Evolutionary conservation across 2,329 filamentous ascomycete species (phyloP), one percentile per base, ranked within the genome.

Genomic region (Colletotrichum gloeosporioides): DNA sequence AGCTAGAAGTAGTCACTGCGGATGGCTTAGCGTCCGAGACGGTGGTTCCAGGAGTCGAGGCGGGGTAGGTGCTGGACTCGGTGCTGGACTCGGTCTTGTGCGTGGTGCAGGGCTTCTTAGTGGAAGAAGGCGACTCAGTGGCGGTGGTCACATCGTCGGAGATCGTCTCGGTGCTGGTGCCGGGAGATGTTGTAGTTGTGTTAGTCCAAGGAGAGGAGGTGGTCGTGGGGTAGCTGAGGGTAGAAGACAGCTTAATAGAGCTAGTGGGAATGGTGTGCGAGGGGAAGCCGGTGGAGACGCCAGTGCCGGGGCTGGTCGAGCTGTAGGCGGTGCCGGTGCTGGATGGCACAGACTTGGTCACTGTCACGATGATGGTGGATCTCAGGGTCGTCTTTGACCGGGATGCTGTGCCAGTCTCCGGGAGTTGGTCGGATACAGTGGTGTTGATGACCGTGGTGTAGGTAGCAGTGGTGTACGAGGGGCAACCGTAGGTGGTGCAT

Each of bases 371-470:
- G n/a, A 76, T n/a, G 3, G 73, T 76, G 12, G 69, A 62, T n/a
- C 62, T 63, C 22, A 68, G 6, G 4, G 64, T 76, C 9, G 74
- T 76, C 6, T 18, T 16, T 7, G 70, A 76, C 18, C n/a, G 18
- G 1, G 70, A 55, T 39, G 49, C 44, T 8, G 70, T 65, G 16
- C 70, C 62, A 8, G 49, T 13, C 15, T 39, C 74, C 2, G 74
- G 70, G 1, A 73, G 59, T 49, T 76, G 74, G 18, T 65, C 67
- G 1, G 74, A 76, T 6, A 76, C 70, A 0, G 74, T 76, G 22
- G 70, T 69, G 44, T 76, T 76, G 59, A 69, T 59, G 15, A 66
- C 59, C 2, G 74, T 76, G n/a, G 74, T 69, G 70, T 74, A 69
- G 3, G 70, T 76, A n/a, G 34, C 39, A 15, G 67, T 36, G 3